Evolutionary conservation across 192 early-diverging fungal genomes (phyloP).

Genomic region (Backusella morwellensis): DNA sequence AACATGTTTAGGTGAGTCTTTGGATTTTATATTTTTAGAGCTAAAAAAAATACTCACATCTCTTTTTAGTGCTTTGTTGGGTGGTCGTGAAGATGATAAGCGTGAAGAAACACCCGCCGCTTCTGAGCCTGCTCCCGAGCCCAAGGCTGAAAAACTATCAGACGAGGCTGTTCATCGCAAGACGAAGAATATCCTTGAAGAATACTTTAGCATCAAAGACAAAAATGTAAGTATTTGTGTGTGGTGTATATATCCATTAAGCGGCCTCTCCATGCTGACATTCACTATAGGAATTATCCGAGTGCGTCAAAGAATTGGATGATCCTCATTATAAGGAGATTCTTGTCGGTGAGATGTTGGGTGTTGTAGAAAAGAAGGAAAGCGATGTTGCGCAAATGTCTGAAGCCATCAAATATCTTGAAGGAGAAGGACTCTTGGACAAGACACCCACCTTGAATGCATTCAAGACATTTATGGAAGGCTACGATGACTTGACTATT

Average conservation of each 20-base stretch:
- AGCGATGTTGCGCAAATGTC: slow-evolving; percentile 16
- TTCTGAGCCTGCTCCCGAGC: not conserved
- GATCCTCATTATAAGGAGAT: slow-evolving; percentile 7
- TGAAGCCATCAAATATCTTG: not conserved
- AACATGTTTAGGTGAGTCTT: slow-evolving; percentile 31
- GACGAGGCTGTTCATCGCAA: slow-evolving; percentile 26
- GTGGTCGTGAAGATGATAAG: slow-evolving; percentile 22
- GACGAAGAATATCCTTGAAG: slow-evolving; percentile 32
- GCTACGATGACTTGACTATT: slow-evolving; percentile 35
- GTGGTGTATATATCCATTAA: too few species aligned
- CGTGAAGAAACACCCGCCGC: slow-evolving; percentile 20
- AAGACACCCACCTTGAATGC: slow-evolving; percentile 17
- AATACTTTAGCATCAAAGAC: slow-evolving; percentile 32
- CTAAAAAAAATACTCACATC: too few species aligned
- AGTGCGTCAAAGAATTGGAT: slow-evolving; percentile 28
- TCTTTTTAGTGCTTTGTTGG: slow-evolving; percentile 1
- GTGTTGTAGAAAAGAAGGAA: slow-evolving; percentile 25
- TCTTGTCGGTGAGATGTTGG: slow-evolving; percentile 21
- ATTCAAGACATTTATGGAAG: slow-evolving; percentile 31
- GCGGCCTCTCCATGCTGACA: too few species aligned
- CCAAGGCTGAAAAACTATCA: slow-evolving; percentile 1
- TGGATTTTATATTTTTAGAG: too few species aligned
- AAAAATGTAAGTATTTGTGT: slow-evolving; percentile 2
- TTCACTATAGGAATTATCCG: slow-evolving; percentile 7
- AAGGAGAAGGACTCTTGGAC: slow-evolving; percentile 16